phyloP scores from a whole-genome alignment of 352 stramenopile genomes.

The Phytophthora idaei region DNA sequence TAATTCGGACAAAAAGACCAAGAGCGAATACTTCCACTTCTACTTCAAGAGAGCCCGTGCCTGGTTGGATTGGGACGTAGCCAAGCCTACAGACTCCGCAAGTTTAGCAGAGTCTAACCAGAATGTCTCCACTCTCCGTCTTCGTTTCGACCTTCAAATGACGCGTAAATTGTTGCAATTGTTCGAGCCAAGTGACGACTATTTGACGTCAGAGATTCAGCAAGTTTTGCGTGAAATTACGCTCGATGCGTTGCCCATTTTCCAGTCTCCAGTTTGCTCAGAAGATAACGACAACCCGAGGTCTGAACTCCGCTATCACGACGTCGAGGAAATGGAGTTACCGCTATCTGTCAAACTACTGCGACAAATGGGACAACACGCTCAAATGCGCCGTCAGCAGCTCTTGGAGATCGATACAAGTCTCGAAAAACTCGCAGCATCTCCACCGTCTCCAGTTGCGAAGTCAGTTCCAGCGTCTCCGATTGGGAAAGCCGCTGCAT shows the following conservation, averaged over 20 bases:
- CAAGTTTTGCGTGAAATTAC: constrained; percentile 44
- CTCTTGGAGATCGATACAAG: constrained; percentile 30
- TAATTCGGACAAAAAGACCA: not conserved
- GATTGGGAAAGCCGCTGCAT: not conserved
- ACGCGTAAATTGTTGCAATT: constrained; percentile 56
- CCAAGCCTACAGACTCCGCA: not conserved
- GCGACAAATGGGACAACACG: constrained; percentile 50
- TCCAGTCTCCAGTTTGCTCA: constrained; percentile 30
- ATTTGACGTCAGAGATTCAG: constrained; percentile 33
- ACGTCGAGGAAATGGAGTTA: constrained; percentile 64
- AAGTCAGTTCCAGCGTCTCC: constrained; percentile 7
- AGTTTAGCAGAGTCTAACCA: not conserved
- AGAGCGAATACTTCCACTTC: constrained; percentile 33
- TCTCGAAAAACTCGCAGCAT: not conserved
- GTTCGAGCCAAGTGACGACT: constrained; percentile 33
- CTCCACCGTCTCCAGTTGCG: not conserved
- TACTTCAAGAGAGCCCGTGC: constrained; percentile 51
- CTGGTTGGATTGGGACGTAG: constrained; percentile 37
- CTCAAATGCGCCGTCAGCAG: constrained; percentile 50
- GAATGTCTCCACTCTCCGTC: constrained; percentile 1
- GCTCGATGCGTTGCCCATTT: constrained; percentile 39
- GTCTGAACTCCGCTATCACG: constrained; percentile 30
- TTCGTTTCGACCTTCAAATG: constrained; percentile 50
- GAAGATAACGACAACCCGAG: constrained; percentile 24
- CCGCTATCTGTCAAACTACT: constrained; percentile 44